phyloP scores from a whole-genome alignment of 768 basidiomycete genomes.

The Agrocybe pediades region DNA sequence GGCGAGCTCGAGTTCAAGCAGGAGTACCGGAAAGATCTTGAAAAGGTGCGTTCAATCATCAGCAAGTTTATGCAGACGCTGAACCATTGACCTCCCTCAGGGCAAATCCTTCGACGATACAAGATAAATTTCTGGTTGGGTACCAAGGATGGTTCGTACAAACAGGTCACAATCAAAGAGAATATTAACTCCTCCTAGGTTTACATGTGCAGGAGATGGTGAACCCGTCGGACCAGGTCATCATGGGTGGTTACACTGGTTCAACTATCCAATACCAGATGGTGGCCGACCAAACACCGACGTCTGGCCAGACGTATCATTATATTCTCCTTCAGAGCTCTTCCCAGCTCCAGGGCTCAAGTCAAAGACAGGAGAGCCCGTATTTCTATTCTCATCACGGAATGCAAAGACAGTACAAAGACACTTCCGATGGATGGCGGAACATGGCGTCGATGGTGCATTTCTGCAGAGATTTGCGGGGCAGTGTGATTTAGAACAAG shows the following conservation, averaged over 20 bases:
- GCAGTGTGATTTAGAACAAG: slow-evolving; percentile 59
- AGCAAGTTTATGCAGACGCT: background rate
- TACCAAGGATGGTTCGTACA: slow-evolving; percentile 82
- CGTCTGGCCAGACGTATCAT: slow-evolving; percentile 78
- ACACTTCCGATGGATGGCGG: slow-evolving; percentile 86
- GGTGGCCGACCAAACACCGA: slow-evolving; percentile 77
- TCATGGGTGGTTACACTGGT: slow-evolving; percentile 90
- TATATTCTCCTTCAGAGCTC: slow-evolving; percentile 70
- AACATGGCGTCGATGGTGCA: slow-evolving; percentile 77
- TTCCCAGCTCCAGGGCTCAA: slow-evolving; percentile 70
- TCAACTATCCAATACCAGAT: slow-evolving; percentile 62
- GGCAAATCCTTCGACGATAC: slow-evolving; percentile 75
- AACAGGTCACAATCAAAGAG: background rate
- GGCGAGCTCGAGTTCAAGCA: slow-evolving; percentile 26
- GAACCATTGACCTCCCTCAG: slow-evolving; percentile 40
- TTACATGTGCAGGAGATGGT: slow-evolving; percentile 71
- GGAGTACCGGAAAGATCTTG: slow-evolving; percentile 33
- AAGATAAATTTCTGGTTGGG: slow-evolving; percentile 82
- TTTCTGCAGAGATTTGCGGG: slow-evolving; percentile 80
- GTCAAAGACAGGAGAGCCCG: slow-evolving; percentile 55
- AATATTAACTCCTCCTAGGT: slow-evolving; percentile 43
- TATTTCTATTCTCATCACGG: slow-evolving; percentile 77
- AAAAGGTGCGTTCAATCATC: slow-evolving; percentile 36
- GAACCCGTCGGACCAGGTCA: slow-evolving; percentile 71
- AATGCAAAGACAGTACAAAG: slow-evolving; percentile 72